Evolutionary conservation across 2,329 filamentous ascomycete genomes (phyloP), one percentile per base, ranked within the genome.

Genomic region (Xylariales sp.): DNA sequence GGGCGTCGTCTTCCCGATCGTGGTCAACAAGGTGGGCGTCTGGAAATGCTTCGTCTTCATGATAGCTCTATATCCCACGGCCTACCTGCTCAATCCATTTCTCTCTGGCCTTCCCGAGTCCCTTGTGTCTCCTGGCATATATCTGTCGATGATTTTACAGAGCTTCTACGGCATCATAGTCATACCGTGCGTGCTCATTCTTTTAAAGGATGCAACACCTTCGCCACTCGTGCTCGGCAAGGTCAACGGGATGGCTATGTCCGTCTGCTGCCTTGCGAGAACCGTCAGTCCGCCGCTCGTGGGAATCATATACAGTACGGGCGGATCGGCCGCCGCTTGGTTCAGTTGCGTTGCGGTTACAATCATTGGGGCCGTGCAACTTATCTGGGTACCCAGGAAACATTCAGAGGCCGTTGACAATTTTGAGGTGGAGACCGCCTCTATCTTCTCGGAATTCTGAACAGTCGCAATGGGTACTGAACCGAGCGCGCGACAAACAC

Each of bases 241-340:
- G 51, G 84, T 88, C 58, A 88, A 88, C 48, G 84, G 84, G 0
- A 64, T 87, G 7, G 82, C 83, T 35, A 85, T 85, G 46, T 83
- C 79, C 3, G 82, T 78, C 2, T 84, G 82, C n/a, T 85, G 83
- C 15, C 76, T 80, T 4, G 82, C 80, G 44, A 73, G 84, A n/a
- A 86, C 81, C 0, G 57, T 87, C 28, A 81, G 82, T 1, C 83
- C 82, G 16, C 84, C 84, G 0, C 61, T 87, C 20, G 80, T 80
- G 3, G 84, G 84, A 2, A 70, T 80, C 22, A 67, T 88, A 4
- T 88, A 87, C 51, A 77, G 78, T 12, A 54, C 77, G 3, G 81
- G 81, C 4, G 74, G 65, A 5, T 68, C 64, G 4, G 64, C 61
- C 0, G 58, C 62, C 1, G 66, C 66, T 3, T 70, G 65, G 63